Base-by-base conservation (phyloP, 2,329 filamentous ascomycete genomes). In the Diplodia scrobiculata region DNA sequence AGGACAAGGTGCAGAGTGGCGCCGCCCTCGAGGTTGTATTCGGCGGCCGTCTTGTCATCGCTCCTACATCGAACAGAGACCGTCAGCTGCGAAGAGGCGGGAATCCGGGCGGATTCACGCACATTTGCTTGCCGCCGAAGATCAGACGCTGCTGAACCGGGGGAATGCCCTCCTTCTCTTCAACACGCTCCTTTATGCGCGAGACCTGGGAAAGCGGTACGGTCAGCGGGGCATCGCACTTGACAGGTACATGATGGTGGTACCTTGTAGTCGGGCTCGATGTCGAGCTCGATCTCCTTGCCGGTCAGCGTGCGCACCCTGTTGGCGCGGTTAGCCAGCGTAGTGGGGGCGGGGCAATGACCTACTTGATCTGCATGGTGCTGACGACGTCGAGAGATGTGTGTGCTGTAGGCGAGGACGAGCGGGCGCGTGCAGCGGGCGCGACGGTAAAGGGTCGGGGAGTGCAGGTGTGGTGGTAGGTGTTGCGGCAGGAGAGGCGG, bases 41-140 rank as follows among this genome's bases (percentile, higher is more conserved):
- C 94, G 65, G 85, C 83, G 6, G 95, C 94, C 11, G 92, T 94
- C 81, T 97, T 97, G 73, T 98, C 94, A 77, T 99, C 95, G 76
- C 88, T 87, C 92, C 94, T 98, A 70, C 68, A 7, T n/a, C 27
- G 34, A 5, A 29, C 17, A 13, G 3, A 1, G 25, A 72, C 36
- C 72, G 71, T 63, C 21, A 66, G 50, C 48, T 9, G 11, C n/a
- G 5, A 48, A 13, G 5, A 7, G 11, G 32, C 5, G 5, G 29
- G 10, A 7, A 29, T 32, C 5, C 5, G 41, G 34, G 36, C 7
- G 13, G 34, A 68, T 2, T 17, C 4, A 72, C 78, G 63, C 73
- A 97, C 95, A 99, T 97, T 79, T 99, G 95, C 84, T 99, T 99
- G 74, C 95, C 95, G 64, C 94, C 92, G 76, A 90, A 97, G 75